These are phyloP conservation scores for Zygosaccharomyces rouxii DNA, from an alignment of 805 yeast species.

Conservation along the genomic window DNA sequence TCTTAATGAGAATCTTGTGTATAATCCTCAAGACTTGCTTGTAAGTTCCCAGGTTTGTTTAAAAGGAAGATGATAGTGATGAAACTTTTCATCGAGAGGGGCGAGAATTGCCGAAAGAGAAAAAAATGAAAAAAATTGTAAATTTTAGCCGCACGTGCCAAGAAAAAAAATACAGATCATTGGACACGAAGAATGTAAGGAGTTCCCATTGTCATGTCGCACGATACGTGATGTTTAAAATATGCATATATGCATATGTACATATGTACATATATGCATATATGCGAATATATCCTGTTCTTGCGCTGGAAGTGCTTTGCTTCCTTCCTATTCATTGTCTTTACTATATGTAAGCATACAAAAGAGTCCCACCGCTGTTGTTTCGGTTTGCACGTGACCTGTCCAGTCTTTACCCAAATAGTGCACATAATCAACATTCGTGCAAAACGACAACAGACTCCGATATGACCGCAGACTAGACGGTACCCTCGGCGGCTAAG, in stretches of 20 bases:
- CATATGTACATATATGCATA: too few species aligned
- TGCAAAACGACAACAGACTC: not conserved
- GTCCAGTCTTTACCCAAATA: not conserved
- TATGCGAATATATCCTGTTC: too few species aligned
- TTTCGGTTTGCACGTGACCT: too few species aligned
- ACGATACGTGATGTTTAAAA: not conserved
- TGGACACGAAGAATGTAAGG: not conserved
- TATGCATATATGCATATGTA: too few species aligned
- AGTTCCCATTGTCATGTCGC: not conserved
- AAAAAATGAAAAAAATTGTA: not conserved
- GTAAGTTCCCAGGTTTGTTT: too few species aligned
- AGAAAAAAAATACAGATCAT: not conserved
- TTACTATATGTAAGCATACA: too few species aligned
- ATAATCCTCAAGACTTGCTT: too few species aligned
- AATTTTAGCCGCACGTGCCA: not conserved
- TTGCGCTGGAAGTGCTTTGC: too few species aligned
- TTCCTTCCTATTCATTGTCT: too few species aligned
- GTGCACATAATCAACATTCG: not conserved
- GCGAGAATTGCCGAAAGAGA: not conserved
- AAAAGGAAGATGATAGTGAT: too few species aligned
- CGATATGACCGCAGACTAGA: not conserved
- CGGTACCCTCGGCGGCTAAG: constrained; percentile 5
- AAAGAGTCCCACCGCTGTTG: too few species aligned
- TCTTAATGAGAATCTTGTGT: not conserved
- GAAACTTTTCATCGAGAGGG: too few species aligned